Percentiles rank a stretch among this genome's conserved stretches.
Conservation (phyloP, 2,329 filamentous ascomycete genomes). For the Fusarium foetens region DNA sequence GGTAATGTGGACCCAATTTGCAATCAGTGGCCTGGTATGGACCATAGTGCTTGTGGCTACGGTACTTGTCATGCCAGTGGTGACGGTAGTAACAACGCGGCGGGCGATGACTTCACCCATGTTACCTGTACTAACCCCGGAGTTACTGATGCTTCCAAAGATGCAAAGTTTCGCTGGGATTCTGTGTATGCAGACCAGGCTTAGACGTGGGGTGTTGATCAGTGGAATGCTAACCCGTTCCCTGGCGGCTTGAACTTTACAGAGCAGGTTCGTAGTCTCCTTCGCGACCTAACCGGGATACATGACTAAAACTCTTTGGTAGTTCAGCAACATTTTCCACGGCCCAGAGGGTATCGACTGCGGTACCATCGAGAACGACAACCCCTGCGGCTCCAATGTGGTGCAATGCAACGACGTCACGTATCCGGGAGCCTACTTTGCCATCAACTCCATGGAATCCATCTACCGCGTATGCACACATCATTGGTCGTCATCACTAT, state of each 20-base stretch:
- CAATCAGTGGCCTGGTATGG: background rate
- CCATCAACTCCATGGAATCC: background rate
- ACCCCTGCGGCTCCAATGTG: background rate
- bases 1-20: background rate
- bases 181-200: background rate
- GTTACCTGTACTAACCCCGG: background rate
- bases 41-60: background rate
- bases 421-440: background rate
- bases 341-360: background rate
- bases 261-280: background rate
- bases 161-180: background rate
- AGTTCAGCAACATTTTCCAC: background rate
- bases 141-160: background rate
- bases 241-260: background rate
- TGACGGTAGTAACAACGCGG: background rate
- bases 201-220: background rate
- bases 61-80: background rate
- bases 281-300: rapidly evolving
- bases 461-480: background rate
- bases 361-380: background rate
- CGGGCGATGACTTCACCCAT: background rate
- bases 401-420: background rate
- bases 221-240: background rate
- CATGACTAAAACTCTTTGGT: rapidly evolving
- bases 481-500: rapidly evolving